Base-by-base conservation (phyloP, 768 basidiomycete species). In the Lactarius pseudohatsudake region DNA sequence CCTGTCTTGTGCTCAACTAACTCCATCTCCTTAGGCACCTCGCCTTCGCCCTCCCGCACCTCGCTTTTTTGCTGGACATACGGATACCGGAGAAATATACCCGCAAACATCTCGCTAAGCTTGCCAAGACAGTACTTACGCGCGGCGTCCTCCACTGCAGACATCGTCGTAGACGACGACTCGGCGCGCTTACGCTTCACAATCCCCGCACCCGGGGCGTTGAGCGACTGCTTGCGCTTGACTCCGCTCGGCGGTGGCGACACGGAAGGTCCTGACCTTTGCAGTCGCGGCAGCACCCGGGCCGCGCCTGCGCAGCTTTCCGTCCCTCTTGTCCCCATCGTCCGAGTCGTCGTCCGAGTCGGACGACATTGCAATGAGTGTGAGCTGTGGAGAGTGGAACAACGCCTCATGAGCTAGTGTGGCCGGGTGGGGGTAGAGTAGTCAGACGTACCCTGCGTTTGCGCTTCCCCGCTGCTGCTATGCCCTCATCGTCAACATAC, bases 41-140 rank as follows among this genome's bases (percentile, higher is more conserved):
- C 20, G 8, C 18, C 61, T 26, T 32, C 34, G n/a, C 74, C 74
- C 36, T 38, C 36, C 36, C 11, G 36, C 36, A 7, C 53, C 66
- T 38, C 40, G 18, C 26, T 69, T 65, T 64, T 73, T 11, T 70
- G 62, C 13, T 75, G 78, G 53, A 82, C 76, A 75, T 84, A 81
- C 26, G 90, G 89, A 77, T 92, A 90, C 67, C 85, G 82, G 69
- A 86, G 71, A 75, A 90, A 94, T 26, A 94, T 85, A 34, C 86
- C 82, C 67, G 79, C 79, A 75, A 93, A 85, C 67, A 92, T 77
- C 57, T 90, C 88, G 71, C 86, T 84, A 71, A 93, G 77, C 76
- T 92, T 92, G 16, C 83, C 82, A 58, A 91, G 79, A 75, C 92
- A 94, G 70, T 92, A 94, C 74, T 87, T 92, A 68, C 92, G 82